Conservation (phyloP, 768 basidiomycete genomes). For the Suillus paluster region DNA sequence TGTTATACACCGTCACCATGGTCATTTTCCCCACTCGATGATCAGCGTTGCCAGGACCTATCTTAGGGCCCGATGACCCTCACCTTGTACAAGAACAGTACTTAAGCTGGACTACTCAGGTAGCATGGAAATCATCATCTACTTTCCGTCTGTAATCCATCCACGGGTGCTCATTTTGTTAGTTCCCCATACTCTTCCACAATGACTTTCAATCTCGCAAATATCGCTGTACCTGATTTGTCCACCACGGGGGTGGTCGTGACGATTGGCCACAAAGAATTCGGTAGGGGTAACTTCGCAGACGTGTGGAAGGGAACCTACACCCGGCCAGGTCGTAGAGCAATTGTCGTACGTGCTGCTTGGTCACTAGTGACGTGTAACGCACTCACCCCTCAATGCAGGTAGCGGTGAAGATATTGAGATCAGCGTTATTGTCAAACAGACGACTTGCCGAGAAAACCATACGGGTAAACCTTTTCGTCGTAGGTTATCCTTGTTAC, state of each 20-base stretch:
- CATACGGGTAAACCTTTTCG: background rate
- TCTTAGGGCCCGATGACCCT: background rate
- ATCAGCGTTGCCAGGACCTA: background rate
- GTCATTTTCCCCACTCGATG: background rate
- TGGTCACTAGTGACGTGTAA: background rate
- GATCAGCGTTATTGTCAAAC: background rate
- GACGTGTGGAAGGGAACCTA: constrained; percentile 4
- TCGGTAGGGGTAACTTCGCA: constrained; percentile 3
- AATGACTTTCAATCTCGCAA: background rate
- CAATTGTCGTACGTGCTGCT: background rate
- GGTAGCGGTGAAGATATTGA: constrained; percentile 6
- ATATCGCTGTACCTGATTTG: background rate
- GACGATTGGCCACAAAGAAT: background rate
- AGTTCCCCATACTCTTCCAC: background rate
- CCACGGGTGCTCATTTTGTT: background rate
- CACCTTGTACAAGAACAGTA: background rate
- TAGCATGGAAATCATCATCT: background rate
- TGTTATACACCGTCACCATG: background rate
- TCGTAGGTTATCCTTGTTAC: background rate
- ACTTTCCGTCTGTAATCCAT: background rate
- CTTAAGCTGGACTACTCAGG: background rate
- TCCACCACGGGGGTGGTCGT: constrained; percentile 4
- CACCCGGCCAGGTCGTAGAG: no score
- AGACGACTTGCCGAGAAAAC: background rate
- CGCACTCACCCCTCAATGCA: background rate